Evolutionary conservation across 768 basidiomycete genomes (phyloP).

Genomic region (Rubroboletus pulcherrimus): DNA sequence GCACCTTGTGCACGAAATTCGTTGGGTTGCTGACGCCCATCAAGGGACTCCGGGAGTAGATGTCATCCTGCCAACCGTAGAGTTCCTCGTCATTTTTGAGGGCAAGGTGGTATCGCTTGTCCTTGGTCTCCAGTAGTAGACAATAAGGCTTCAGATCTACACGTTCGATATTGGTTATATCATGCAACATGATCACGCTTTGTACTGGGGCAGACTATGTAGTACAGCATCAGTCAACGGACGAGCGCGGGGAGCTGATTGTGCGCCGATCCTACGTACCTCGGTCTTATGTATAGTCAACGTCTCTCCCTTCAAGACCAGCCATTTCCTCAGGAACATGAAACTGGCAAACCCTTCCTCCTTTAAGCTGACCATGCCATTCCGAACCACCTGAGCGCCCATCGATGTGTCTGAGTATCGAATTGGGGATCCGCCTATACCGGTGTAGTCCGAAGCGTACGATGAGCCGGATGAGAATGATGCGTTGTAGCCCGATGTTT

Average conservation of each 20-base stretch:
- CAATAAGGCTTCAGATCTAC: constrained; percentile 96
- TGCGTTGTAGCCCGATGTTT: constrained; percentile 55
- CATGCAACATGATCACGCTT: constrained; percentile 60
- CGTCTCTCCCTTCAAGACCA: constrained; percentile 77
- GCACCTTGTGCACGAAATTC: constrained; percentile 98
- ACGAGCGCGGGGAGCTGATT: neutral
- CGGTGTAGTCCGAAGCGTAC: constrained; percentile 65
- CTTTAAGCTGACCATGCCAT: constrained; percentile 81
- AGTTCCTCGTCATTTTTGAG: constrained; percentile 94
- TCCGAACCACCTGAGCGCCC: constrained; percentile 51
- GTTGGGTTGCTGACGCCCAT: constrained; percentile 95
- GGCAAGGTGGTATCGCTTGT: constrained; percentile 75
- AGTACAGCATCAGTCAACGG: constrained; percentile 7
- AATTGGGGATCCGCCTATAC: constrained; percentile 78
- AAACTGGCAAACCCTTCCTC: constrained; percentile 92
- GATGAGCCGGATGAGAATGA: constrained; percentile 59
- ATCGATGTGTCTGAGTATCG: constrained; percentile 38
- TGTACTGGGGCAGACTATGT: constrained; percentile 53
- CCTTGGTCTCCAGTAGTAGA: constrained; percentile 78
- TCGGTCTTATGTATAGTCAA: constrained; percentile 88
- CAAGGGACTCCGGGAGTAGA: constrained; percentile 86
- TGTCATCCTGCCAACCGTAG: constrained; percentile 98
- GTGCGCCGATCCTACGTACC: constrained; percentile 44
- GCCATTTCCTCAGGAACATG: constrained; percentile 89
- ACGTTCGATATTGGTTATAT: constrained; percentile 85